Evolutionary conservation across 1,284 basidiomycete species (phyloP), one percentile per base, ranked within the genome.

Genomic region (Tilletia caries): DNA sequence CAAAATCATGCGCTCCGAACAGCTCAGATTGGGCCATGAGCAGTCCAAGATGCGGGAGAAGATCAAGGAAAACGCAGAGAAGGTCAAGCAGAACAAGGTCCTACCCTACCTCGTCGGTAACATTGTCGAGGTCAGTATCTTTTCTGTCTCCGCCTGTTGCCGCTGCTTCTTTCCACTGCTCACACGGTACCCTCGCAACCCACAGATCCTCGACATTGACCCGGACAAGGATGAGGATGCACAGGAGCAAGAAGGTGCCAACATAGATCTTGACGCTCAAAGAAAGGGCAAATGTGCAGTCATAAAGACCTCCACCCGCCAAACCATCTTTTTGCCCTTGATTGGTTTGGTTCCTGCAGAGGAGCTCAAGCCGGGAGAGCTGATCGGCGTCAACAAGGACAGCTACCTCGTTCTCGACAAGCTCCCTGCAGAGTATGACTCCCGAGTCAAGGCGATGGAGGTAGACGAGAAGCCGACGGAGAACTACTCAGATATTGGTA

Each of bases 41-140:
- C 92, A 95, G 84, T 91, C 87, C 76, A 91, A 91, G 75, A 98
- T 98, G 94, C 91, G 92, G 83, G 95, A 97, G 87, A 96, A 95
- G 88, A 96, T 99, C 83, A 89, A 93, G 71, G 95, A 98, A 84
- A 99, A 98, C 77, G 90, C 91, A 67, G 95, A 97, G 85, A 98
- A 98, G 87, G 93, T 99, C 79, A 97, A 97, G 85, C 95, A 98
- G 88, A 98, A 99, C 86, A 98, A 98, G 85, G 93, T 97, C 25
- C 86, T 99, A 54, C 95, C 96, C 1, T 99, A 98, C 85, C 89
- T 99, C 67, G 96, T 99, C 60, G 94, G 92, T 32, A 98, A 98
- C 80, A 93, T 99, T 0, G 81, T 83, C 44, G 82, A 83, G 70
- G 70, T 68, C 46, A 54, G 65, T 34, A 18, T 2, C 20, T 20